Evolutionary conservation across 768 basidiomycete species (phyloP).

Genomic region (Pleurotus platypus): DNA sequence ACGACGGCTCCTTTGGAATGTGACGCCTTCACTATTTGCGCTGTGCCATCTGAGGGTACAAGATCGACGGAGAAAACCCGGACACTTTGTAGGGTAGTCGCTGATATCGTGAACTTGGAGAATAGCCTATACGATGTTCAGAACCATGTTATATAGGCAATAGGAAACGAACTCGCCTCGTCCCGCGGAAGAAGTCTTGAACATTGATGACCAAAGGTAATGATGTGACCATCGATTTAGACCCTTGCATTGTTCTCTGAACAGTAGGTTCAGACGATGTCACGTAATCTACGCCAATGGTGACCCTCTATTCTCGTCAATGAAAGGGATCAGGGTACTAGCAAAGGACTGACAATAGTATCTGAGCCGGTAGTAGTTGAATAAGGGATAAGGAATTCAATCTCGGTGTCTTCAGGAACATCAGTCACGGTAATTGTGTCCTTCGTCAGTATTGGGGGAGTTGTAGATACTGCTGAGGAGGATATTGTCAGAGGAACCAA

Average conservation of each 20-base stretch:
- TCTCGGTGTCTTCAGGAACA: constrained; percentile 38
- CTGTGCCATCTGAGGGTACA: constrained; percentile 37
- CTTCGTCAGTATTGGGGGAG: no score
- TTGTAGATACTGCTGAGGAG: no score
- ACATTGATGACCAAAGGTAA: constrained; percentile 91
- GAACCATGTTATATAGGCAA: no score
- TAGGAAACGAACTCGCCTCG: constrained; percentile 47
- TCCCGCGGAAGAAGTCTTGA: constrained; percentile 91
- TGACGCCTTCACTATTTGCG: constrained; percentile 50
- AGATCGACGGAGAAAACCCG: constrained; percentile 64
- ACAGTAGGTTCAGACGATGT: constrained; percentile 51
- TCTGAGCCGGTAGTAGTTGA: constrained; percentile 59
- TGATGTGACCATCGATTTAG: constrained; percentile 57
- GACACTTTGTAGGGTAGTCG: constrained; percentile 75
- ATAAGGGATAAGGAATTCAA: constrained; percentile 61
- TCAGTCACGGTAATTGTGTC: constrained; percentile 45
- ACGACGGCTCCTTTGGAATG: constrained; percentile 42
- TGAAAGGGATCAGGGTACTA: neutral
- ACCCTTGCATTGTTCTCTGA: constrained; percentile 49
- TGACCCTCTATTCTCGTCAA: constrained; percentile 53
- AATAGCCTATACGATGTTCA: constrained; percentile 54
- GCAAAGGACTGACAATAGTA: constrained; percentile 47
- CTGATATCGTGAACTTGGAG: constrained; percentile 87
- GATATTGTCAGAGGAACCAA: no score
- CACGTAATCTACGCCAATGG: constrained; percentile 63